Conservation (phyloP, 1,284 basidiomycete genomes). For the Xerocomus amazonicus region DNA sequence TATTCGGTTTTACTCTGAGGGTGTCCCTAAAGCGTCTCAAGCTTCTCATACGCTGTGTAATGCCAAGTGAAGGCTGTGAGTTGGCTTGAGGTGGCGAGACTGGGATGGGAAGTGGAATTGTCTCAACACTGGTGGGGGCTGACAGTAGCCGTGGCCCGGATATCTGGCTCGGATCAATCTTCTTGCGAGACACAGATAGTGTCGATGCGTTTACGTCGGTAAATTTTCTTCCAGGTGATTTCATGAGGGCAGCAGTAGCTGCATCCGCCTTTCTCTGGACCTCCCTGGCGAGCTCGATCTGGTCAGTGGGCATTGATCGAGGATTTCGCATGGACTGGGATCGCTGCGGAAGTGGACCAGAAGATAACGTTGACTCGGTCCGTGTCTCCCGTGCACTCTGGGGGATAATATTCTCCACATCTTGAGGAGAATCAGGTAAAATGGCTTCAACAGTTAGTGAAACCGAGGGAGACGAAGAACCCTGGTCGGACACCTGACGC, state of each 20-base stretch:
- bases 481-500: slow-evolving; percentile 17
- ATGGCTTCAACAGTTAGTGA: slow-evolving; percentile 32
- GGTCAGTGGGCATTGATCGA: slow-evolving; percentile 40
- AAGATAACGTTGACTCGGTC: slow-evolving; percentile 11
- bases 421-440: slow-evolving; percentile 24
- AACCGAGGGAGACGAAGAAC: slow-evolving; percentile 23
- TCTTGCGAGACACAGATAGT: slow-evolving; percentile 51
- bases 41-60: slow-evolving; percentile 66
- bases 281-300: slow-evolving; percentile 55
- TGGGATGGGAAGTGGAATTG: slow-evolving; percentile 56
- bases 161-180: slow-evolving; percentile 67
- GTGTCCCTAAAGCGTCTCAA: slow-evolving; percentile 69
- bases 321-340: slow-evolving; percentile 37
- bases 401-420: slow-evolving; percentile 16
- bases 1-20: slow-evolving; percentile 55
- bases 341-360: slow-evolving; percentile 28
- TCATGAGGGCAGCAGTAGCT: slow-evolving; percentile 65
- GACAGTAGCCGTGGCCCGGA: slow-evolving; percentile 70
- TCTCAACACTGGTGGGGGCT: slow-evolving; percentile 71
- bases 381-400: slow-evolving; percentile 5
- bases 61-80: slow-evolving; percentile 41
- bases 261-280: slow-evolving; percentile 69
- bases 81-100: slow-evolving; percentile 29
- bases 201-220: slow-evolving; percentile 36
- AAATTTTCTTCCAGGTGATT: slow-evolving; percentile 48